Base-by-base conservation (phyloP, 106 monocot genomes). In the Allium sativum region DNA sequence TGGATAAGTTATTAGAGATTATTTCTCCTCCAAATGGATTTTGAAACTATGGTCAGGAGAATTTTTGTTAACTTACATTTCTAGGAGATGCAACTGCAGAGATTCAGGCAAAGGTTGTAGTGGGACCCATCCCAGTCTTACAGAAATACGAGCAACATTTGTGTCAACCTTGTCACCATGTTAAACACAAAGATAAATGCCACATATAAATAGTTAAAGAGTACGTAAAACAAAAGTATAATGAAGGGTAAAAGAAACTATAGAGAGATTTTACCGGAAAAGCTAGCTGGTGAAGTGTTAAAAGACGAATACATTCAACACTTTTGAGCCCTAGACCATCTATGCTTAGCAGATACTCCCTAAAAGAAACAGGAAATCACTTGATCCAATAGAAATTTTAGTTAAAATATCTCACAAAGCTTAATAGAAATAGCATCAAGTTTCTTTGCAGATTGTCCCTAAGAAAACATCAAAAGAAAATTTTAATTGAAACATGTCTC, bases 121-220 rank as follows among this genome's bases (percentile, higher is more conserved):
- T 45, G 96, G 96, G 15, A 98, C 96, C 96, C 96, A 98, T 78
- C 96, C 96, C 58, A 98, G 71, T 59, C 96, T 91, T 56, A 98
- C 96, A 65, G 87, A 87, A 66, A 98, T 98, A 22, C 96, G 87
- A 20, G 84, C 91, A 60, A 98, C 96, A 70, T 98, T 98, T 53
- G 96, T 98, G 65, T 98, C 96, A 56, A 98, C 96, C 96, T 98
- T 59, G 12, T 31, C 31, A 31, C 31, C 31, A 31, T 31, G 1
- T 31, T 31, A 31, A 31, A 31, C 31, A 31, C 4, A 31, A 31
- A 31, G 1, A 3, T 31, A 31, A 31, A 31, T 31, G 31, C 5
- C 31, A 31, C 31, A 31, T 31, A 31, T 31, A 31, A 31, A 31
- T 31, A 31, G 5, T 31, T 31, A 31, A 31, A 31, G 31, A 3